A percentile compares a stretch with the other conserved stretches of the same genome.
Evolutionary conservation across 805 yeast species (phyloP).

Genomic region (Ogataea dorogensis): DNA sequence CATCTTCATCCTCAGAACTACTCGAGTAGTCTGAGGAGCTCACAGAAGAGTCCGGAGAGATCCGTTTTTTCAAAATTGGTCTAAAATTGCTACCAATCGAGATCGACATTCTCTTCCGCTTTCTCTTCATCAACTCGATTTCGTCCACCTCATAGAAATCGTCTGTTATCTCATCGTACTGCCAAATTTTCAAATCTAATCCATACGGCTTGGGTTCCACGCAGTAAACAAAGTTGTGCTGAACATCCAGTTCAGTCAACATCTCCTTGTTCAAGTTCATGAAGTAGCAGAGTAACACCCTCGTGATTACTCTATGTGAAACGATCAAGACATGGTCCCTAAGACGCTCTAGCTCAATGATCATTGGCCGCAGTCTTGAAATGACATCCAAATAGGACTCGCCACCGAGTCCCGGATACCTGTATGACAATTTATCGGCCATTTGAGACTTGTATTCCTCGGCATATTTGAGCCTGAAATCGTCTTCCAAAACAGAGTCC

Average conservation of each 20-base stretch:
- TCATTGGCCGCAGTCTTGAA: slow-evolving; percentile 35
- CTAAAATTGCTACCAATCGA: slow-evolving; percentile 22
- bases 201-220: slow-evolving; percentile 41
- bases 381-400: slow-evolving; percentile 39
- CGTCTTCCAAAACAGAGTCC: slow-evolving; percentile 33
- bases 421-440: slow-evolving; percentile 31
- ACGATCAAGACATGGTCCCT: slow-evolving; percentile 36
- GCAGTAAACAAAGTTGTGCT: slow-evolving; percentile 36
- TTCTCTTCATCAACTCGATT: slow-evolving; percentile 35
- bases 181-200: slow-evolving; percentile 37
- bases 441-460: slow-evolving; percentile 31
- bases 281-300: slow-evolving; percentile 37
- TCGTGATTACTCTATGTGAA: slow-evolving; percentile 35
- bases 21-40: slow-evolving; percentile 18
- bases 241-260: slow-evolving; percentile 39
- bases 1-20: slow-evolving; percentile 18
- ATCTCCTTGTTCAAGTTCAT: slow-evolving; percentile 37
- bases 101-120: slow-evolving; percentile 32
- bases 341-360: slow-evolving; percentile 36
- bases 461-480: slow-evolving; percentile 28
- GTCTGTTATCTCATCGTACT: slow-evolving; percentile 34
- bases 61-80: slow-evolving; percentile 22
- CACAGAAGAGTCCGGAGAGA: slow-evolving; percentile 10
- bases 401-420: slow-evolving; percentile 40
- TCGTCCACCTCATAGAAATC: slow-evolving; percentile 39